Evolutionary conservation across 78 protist species (phyloP).

Genomic region (Neovahlkampfia damariscottae): DNA sequence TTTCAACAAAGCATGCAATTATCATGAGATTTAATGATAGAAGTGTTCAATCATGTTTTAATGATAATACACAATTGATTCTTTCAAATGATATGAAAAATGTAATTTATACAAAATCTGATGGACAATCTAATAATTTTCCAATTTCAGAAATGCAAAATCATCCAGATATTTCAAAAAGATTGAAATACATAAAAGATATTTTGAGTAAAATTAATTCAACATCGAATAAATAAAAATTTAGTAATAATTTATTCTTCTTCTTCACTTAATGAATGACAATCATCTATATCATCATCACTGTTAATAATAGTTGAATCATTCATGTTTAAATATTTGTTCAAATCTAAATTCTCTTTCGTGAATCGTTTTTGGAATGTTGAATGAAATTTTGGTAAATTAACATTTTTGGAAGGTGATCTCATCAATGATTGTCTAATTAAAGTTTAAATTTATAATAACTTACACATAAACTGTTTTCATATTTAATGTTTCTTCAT

Average conservation of each 20-base stretch:
- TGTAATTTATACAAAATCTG: conserved; percentile 28
- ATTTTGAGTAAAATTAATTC: conserved; percentile 15
- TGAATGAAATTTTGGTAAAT: no score
- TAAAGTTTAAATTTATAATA: no score
- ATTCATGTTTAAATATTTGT: background rate
- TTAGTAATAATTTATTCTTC: background rate
- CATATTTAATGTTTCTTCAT: no score
- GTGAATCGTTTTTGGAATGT: background rate
- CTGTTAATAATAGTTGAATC: background rate
- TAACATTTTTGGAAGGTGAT: no score
- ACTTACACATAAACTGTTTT: no score
- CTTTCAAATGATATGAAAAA: conserved; percentile 3
- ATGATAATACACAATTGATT: conserved; percentile 48
- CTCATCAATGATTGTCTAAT: no score
- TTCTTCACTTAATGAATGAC: no score
- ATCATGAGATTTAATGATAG: conserved; percentile 57
- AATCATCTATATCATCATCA: background rate
- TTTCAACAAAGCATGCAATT: conserved; percentile 55
- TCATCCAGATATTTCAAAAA: conserved; percentile 14
- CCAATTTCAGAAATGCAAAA: background rate
- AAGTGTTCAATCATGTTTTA: conserved; percentile 54
- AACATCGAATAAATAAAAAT: background rate
- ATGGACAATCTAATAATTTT: conserved; percentile 7
- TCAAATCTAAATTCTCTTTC: background rate
- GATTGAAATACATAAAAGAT: conserved; percentile 23